Evolutionary conservation across 2,329 filamentous ascomycete genomes (phyloP).

Genomic region (Fusarium xyrophilum): DNA sequence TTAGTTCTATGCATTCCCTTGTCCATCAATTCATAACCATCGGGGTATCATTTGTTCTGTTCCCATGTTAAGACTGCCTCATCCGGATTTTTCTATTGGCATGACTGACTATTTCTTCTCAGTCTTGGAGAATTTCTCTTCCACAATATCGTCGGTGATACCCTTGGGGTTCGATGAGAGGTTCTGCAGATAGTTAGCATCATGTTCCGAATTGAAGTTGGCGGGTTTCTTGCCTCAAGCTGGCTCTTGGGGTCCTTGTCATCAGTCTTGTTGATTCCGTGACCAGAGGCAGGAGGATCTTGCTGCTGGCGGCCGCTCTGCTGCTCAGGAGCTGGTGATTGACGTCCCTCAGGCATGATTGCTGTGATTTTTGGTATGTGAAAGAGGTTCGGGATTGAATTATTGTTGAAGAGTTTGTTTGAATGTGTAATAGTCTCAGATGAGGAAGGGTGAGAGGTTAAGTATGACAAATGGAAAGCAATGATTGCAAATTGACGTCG

Average conservation of each 20-base stretch:
- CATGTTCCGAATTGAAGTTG: not conserved
- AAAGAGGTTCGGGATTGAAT: not conserved
- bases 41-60: slow-evolving; percentile 6
- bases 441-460: slow-evolving; percentile 1
- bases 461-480: slow-evolving; percentile 5
- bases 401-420: not conserved
- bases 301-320: slow-evolving; percentile 71
- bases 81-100: not conserved
- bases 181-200: slow-evolving; percentile 46
- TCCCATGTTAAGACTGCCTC: not conserved
- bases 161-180: slow-evolving; percentile 72
- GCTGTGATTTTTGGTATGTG: slow-evolving; percentile 34
- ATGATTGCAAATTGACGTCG: slow-evolving; percentile 40
- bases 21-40: slow-evolving; percentile 10
- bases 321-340: slow-evolving; percentile 77
- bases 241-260: slow-evolving; percentile 58
- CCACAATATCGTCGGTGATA: slow-evolving; percentile 65
- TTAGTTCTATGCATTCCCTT: slow-evolving; percentile 16
- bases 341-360: slow-evolving; percentile 75
- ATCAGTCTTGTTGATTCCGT: slow-evolving; percentile 61
- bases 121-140: slow-evolving; percentile 67
- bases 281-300: slow-evolving; percentile 63
- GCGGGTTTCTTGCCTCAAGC: slow-evolving; percentile 52
- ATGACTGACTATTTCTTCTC: slow-evolving; percentile 24
- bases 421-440: not conserved